Evolutionary conservation across 192 early-diverging fungal genomes (phyloP).

Genomic region (Mortierella hygrophila): DNA sequence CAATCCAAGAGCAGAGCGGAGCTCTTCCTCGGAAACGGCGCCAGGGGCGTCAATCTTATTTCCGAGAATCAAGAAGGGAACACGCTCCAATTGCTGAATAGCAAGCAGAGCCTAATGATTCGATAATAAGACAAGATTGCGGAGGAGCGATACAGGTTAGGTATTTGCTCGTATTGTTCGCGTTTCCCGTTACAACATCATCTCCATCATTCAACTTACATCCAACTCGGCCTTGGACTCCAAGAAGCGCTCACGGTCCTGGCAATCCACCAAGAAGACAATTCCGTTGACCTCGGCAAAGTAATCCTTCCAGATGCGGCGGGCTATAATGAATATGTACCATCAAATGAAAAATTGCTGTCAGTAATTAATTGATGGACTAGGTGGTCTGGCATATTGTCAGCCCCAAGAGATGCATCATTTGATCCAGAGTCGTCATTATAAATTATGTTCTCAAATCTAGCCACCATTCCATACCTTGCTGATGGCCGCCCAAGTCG

Average conservation of each 20-base stretch:
- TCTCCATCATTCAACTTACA: slow-evolving; percentile 57
- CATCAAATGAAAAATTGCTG: neutral
- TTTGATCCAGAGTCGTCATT: no score
- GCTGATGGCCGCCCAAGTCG: slow-evolving; percentile 96
- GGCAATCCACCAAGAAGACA: slow-evolving; percentile 96
- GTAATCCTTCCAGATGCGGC: slow-evolving; percentile 98
- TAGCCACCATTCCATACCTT: slow-evolving; percentile 63
- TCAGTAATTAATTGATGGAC: neutral
- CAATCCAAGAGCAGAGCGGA: slow-evolving; percentile 87
- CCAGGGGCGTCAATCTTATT: slow-evolving; percentile 97
- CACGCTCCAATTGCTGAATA: slow-evolving; percentile 71
- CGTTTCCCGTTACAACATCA: neutral
- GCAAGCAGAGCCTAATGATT: slow-evolving; percentile 63
- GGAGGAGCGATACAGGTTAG: neutral
- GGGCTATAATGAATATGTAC: slow-evolving; percentile 61
- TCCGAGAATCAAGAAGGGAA: slow-evolving; percentile 95
- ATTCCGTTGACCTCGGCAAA: slow-evolving; percentile 98
- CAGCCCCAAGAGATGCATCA: no score
- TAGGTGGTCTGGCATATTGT: neutral
- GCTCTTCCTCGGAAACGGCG: slow-evolving; percentile 92
- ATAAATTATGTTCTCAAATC: neutral
- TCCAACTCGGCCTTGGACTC: slow-evolving; percentile 96
- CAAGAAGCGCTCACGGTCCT: slow-evolving; percentile 82
- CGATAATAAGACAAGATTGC: neutral
- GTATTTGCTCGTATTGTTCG: neutral